Evolutionary conservation across 169 alveolate species (phyloP).

Genomic region (Eimeria maxima): DNA sequence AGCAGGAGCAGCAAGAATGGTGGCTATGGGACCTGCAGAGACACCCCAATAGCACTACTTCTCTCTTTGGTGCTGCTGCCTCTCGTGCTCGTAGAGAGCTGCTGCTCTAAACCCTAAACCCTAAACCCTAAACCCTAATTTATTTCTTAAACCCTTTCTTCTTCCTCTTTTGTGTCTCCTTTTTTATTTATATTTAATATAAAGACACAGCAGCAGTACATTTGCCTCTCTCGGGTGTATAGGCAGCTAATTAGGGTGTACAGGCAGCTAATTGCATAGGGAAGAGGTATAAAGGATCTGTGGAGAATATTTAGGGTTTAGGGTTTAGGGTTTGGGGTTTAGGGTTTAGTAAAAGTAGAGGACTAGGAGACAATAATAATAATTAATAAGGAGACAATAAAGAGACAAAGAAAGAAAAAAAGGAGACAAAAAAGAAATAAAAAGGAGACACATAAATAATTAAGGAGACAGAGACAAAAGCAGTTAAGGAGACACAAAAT

Average conservation of each 20-base stretch:
- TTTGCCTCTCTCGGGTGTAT: background rate
- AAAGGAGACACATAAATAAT: background rate
- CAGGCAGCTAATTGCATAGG: background rate
- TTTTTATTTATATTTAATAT: no score
- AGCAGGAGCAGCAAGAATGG: slow-evolving; percentile 30
- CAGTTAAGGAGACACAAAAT: background rate
- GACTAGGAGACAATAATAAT: no score
- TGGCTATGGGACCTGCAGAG: slow-evolving; percentile 7
- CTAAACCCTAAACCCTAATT: slow-evolving; percentile 20
- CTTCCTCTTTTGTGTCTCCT: background rate
- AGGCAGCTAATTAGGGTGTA: slow-evolving; percentile 29
- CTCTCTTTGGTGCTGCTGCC: slow-evolving; percentile 20
- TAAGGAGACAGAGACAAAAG: background rate
- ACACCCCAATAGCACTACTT: background rate
- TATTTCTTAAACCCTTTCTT: background rate
- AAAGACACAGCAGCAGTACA: background rate
- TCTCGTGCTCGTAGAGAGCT: slow-evolving; percentile 17
- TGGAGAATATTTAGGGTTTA: no score
- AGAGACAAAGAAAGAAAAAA: background rate
- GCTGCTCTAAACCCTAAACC: slow-evolving; percentile 31
- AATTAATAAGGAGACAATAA: no score
- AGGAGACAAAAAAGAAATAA: background rate
- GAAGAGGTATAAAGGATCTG: background rate
- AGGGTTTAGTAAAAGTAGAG: no score
- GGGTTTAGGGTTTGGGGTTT: no score